Percentiles rank a stretch among this genome's conserved stretches.
These are phyloP conservation scores for Brasenia schreberi DNA, from an alignment of 164 flowering plant genomes.

Conservation along the genomic window DNA sequence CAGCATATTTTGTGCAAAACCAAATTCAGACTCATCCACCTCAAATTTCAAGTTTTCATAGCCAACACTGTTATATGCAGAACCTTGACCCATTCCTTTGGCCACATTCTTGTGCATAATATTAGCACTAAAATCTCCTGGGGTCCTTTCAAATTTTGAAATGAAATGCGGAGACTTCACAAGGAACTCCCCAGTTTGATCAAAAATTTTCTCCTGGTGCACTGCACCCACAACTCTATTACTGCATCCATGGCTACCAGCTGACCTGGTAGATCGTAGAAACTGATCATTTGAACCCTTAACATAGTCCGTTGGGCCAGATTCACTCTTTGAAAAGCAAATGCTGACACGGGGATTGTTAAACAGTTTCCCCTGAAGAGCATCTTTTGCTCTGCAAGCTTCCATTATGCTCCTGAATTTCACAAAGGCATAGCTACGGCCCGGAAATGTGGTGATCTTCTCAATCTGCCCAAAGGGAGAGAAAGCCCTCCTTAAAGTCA, in stretches of 20 bases:
- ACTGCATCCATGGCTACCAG: slow-evolving; percentile 18
- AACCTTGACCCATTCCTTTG: background rate
- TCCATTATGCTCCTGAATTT: slow-evolving; percentile 46
- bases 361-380: slow-evolving; percentile 88
- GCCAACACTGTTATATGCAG: slow-evolving; percentile 4
- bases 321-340: slow-evolving; percentile 71
- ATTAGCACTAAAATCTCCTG: slow-evolving; percentile 26
- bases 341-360: slow-evolving; percentile 88
- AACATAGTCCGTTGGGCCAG: slow-evolving; percentile 32
- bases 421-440: slow-evolving; percentile 91
- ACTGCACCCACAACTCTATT: slow-evolving; percentile 20
- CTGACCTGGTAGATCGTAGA: slow-evolving; percentile 28
- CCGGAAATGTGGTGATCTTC: slow-evolving; percentile 75
- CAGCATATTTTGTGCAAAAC: slow-evolving; percentile 25
- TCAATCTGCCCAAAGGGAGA: slow-evolving; percentile 90
- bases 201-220: slow-evolving; percentile 27
- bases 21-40: slow-evolving; percentile 25
- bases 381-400: slow-evolving; percentile 83
- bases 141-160: slow-evolving; percentile 26
- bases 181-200: slow-evolving; percentile 20
- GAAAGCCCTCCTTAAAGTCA: slow-evolving; percentile 51
- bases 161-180: slow-evolving; percentile 30
- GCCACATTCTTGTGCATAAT: background rate
- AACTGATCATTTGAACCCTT: slow-evolving; percentile 32
- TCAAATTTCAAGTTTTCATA: slow-evolving; percentile 33